A percentile compares a stretch with the other conserved stretches of the same genome.
phyloP scores from a whole-genome alignment of 331 rosid species.

The Rosa hybrid region DNA sequence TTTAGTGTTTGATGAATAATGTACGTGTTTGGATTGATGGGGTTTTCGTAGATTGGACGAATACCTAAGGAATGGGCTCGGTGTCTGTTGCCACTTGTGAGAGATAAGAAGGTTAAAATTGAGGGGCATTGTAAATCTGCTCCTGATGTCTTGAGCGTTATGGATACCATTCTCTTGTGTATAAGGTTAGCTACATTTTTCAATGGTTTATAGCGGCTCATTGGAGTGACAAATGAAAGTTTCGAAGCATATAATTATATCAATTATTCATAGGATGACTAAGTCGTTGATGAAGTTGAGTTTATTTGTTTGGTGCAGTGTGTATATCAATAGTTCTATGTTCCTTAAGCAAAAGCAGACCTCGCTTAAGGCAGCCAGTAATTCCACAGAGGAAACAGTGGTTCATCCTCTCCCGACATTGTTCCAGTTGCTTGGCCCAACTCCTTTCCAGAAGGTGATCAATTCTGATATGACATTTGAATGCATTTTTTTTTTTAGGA shows the following conservation, averaged over 20 bases:
- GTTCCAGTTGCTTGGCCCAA: constrained; percentile 76
- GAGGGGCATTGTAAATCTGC: constrained; percentile 73
- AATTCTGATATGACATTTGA: neutral
- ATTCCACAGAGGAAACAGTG: constrained; percentile 66
- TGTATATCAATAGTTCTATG: constrained; percentile 74
- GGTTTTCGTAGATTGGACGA: constrained; percentile 70
- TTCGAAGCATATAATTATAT: too few relatives aligned
- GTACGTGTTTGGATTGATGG: constrained; percentile 14
- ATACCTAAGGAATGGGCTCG: constrained; percentile 98
- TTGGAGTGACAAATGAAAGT: too few relatives aligned
- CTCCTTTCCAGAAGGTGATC: constrained; percentile 77
- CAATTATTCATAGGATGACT: too few relatives aligned
- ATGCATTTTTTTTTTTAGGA: neutral
- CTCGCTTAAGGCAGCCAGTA: constrained; percentile 68
- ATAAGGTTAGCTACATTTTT: neutral
- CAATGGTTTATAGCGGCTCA: too few relatives aligned
- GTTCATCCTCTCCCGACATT: constrained; percentile 81
- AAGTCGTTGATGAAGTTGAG: constrained; percentile 4
- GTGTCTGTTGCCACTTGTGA: constrained; percentile 82
- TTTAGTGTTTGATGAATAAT: constrained; percentile 4
- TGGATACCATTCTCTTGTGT: constrained; percentile 78
- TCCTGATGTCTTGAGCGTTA: constrained; percentile 66
- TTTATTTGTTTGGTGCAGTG: constrained; percentile 44
- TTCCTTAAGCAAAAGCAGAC: constrained; percentile 64
- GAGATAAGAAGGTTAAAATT: constrained; percentile 65